Conservation (phyloP, 2,329 filamentous ascomycete genomes). For the Aspergillus persii region DNA sequence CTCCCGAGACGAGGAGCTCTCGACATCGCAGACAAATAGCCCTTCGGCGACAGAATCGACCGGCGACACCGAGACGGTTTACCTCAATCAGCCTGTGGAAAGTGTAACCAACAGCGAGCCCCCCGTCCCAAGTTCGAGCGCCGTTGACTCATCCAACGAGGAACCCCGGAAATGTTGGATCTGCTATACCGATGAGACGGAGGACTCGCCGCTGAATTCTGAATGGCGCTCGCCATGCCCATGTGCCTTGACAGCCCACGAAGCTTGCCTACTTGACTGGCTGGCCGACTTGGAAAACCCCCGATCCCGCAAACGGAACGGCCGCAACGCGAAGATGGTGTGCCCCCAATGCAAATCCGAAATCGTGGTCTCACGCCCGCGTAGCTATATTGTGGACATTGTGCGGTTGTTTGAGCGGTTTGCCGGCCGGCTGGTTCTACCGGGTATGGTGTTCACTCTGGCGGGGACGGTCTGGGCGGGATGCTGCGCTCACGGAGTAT, state of each 20-base stretch:
- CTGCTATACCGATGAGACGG: constrained; percentile 64
- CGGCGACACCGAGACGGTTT: constrained; percentile 32
- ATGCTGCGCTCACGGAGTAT: constrained; percentile 58
- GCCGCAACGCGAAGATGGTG: constrained; percentile 60
- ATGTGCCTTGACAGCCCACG: constrained; percentile 87
- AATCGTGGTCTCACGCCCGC: constrained; percentile 73
- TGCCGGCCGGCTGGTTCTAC: constrained; percentile 61
- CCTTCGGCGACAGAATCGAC: constrained; percentile 14
- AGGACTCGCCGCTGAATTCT: constrained; percentile 57
- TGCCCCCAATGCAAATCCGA: constrained; percentile 88
- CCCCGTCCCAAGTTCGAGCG: constrained; percentile 12
- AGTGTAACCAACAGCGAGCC: constrained; percentile 19
- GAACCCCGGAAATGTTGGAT: constrained; percentile 64
- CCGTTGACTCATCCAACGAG: constrained; percentile 15
- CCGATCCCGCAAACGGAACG: constrained; percentile 49
- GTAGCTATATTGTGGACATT: constrained; percentile 68
- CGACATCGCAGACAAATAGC: constrained; percentile 3
- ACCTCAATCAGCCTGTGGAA: constrained; percentile 24
- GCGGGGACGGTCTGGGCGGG: constrained; percentile 51
- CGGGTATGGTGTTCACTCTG: constrained; percentile 58
- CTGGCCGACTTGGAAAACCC: constrained; percentile 80
- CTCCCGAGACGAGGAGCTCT: constrained; percentile 13
- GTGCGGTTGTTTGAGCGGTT: constrained; percentile 58
- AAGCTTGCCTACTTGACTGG: constrained; percentile 87
- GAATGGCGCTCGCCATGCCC: constrained; percentile 86